Conservation (phyloP, 176 grass and related monocot species). For the Bonia amplexicaulis region DNA sequence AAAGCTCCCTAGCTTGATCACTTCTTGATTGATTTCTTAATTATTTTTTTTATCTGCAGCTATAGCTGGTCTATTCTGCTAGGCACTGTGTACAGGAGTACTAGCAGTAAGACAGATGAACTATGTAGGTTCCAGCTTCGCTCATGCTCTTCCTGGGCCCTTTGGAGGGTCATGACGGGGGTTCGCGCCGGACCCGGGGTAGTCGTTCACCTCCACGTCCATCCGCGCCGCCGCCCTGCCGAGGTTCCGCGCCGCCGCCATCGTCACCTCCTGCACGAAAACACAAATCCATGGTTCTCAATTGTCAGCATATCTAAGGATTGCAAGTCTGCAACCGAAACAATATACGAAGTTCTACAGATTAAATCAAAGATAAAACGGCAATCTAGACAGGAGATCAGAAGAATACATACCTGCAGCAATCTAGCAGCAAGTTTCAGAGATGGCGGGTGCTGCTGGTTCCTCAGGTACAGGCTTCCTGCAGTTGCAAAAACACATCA, state of each 20-base stretch:
- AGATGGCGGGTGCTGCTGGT: background rate
- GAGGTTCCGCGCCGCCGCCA: background rate
- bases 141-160: slow-evolving; percentile 35
- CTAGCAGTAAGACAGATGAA: background rate
- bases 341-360: background rate
- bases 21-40: background rate
- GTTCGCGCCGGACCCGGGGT: slow-evolving; percentile 34
- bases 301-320: no score
- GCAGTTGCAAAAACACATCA: background rate
- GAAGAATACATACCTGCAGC: background rate
- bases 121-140: background rate
- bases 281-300: background rate
- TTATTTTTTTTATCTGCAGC: background rate
- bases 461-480: slow-evolving; percentile 24
- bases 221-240: slow-evolving; percentile 5
- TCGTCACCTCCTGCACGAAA: background rate
- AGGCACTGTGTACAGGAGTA: background rate
- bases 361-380: background rate
- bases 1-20: background rate
- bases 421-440: background rate
- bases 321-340: background rate
- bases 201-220: slow-evolving; percentile 55
- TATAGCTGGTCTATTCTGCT: background rate
- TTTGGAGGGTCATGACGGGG: slow-evolving; percentile 34
- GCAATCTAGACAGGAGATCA: background rate